These are phyloP conservation scores for Brasenia schreberi DNA, from an alignment of 164 flowering plant species.

Conservation along the genomic window DNA sequence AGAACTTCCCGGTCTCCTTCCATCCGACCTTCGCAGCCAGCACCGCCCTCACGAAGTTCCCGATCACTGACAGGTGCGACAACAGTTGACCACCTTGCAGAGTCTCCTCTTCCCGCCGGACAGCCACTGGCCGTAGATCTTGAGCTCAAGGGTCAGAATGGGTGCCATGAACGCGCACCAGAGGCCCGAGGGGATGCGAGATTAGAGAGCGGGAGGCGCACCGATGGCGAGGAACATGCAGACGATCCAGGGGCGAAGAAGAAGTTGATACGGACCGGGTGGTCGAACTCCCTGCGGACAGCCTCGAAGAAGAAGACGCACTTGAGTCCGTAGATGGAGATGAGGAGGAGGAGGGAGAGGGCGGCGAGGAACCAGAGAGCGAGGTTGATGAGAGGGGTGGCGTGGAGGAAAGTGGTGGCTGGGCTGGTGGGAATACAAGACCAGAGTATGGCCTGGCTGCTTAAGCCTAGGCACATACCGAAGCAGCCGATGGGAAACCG, in stretches of 20 bases:
- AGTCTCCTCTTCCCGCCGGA: conserved; percentile 87
- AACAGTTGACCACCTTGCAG: conserved; percentile 90
- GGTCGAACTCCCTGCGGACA: conserved; percentile 79
- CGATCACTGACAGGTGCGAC: conserved; percentile 82
- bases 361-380: conserved; percentile 63
- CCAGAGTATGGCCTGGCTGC: conserved; percentile 98
- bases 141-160: conserved; percentile 62
- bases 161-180: conserved; percentile 84
- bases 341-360: conserved; percentile 34
- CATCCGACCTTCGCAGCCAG: conserved; percentile 78
- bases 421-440: conserved; percentile 53
- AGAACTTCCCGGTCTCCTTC: conserved; percentile 83
- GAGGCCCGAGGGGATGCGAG: conserved; percentile 33
- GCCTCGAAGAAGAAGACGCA: conserved; percentile 85
- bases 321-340: conserved; percentile 56
- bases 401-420: conserved; percentile 66
- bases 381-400: conserved; percentile 55
- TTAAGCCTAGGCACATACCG: conserved; percentile 84
- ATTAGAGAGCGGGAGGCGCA: conserved; percentile 35
- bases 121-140: conserved; percentile 95
- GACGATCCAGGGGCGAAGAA: conserved; percentile 92
- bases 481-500: conserved; percentile 85
- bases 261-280: conserved; percentile 88
- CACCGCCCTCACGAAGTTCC: conserved; percentile 90
- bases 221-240: conserved; percentile 89